Conservation (phyloP, 345 rosid species). For the Mercurialis annua region DNA sequence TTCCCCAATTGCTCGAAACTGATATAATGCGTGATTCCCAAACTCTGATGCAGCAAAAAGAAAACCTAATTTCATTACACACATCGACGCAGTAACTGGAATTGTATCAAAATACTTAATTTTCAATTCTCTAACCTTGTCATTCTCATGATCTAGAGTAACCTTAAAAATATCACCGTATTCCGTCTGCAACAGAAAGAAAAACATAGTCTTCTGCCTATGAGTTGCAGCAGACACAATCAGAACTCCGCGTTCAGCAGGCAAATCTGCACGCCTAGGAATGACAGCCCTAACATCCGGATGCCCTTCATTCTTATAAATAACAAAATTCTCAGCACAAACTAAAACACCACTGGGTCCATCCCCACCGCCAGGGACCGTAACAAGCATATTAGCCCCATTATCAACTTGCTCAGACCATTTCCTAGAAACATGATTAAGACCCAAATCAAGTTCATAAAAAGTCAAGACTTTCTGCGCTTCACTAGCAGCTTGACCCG, state of each 20-base stretch:
- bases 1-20: constrained; percentile 88
- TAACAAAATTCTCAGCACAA: constrained; percentile 96
- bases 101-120: constrained; percentile 93
- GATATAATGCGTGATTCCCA: constrained; percentile 93
- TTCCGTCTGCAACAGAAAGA: constrained; percentile 94
- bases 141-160: constrained; percentile 71
- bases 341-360: constrained; percentile 97
- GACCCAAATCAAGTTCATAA: constrained; percentile 92
- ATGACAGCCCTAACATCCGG: constrained; percentile 87
- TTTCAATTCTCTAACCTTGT: constrained; percentile 73
- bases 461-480: constrained; percentile 96
- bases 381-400: constrained; percentile 96
- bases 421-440: constrained; percentile 92
- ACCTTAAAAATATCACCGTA: constrained; percentile 93
- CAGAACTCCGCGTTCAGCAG: constrained; percentile 86
- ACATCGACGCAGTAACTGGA: constrained; percentile 79
- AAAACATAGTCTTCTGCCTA: constrained; percentile 84
- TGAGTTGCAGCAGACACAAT: constrained; percentile 90
- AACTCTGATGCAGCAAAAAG: constrained; percentile 91
- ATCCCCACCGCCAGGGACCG: constrained; percentile 97
- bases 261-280: constrained; percentile 89
- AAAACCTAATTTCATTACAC: constrained; percentile 88
- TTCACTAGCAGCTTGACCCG: constrained; percentile 81
- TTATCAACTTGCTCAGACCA: constrained; percentile 96
- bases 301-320: constrained; percentile 93